phyloP scores from a whole-genome alignment of 495 filamentous ascomycete species.

The Xylaria palmicola region DNA sequence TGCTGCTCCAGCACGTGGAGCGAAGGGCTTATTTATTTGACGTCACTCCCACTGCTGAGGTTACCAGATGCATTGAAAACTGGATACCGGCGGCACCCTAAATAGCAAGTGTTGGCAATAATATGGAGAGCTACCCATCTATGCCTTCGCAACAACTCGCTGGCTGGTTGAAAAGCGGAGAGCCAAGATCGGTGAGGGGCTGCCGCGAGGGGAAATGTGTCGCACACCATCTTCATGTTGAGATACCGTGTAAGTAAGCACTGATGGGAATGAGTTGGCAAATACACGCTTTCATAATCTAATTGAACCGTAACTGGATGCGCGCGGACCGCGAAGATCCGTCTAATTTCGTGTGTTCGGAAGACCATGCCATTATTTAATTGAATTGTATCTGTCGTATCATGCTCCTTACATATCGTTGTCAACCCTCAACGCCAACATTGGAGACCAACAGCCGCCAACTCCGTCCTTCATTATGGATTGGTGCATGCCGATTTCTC shows the following conservation, averaged over 20 bases:
- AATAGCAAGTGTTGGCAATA: background rate
- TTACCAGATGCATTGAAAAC: slow-evolving; percentile 9
- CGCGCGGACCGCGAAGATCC: background rate
- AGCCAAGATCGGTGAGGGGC: slow-evolving; percentile 4
- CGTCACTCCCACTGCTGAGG: slow-evolving; percentile 12
- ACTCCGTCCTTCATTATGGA: background rate
- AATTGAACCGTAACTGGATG: background rate
- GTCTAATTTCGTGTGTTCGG: background rate
- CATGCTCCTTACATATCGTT: background rate
- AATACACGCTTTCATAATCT: background rate
- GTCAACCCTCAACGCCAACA: background rate
- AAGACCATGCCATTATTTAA: background rate
- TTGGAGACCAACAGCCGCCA: background rate
- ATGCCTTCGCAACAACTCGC: background rate
- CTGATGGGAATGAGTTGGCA: background rate
- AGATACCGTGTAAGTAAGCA: too few species aligned
- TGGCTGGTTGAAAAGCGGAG: background rate
- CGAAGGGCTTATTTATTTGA: slow-evolving; percentile 8
- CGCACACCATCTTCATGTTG: background rate
- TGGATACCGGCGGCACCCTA: slow-evolving; percentile 3
- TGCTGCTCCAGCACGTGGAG: background rate
- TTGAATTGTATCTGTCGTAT: background rate
- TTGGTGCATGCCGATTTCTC: background rate
- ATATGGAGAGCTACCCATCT: slow-evolving; percentile 4
- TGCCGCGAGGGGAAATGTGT: background rate